phyloP scores from a whole-genome alignment of 495 filamentous ascomycete genomes.

The Penicillium flavigenum region DNA sequence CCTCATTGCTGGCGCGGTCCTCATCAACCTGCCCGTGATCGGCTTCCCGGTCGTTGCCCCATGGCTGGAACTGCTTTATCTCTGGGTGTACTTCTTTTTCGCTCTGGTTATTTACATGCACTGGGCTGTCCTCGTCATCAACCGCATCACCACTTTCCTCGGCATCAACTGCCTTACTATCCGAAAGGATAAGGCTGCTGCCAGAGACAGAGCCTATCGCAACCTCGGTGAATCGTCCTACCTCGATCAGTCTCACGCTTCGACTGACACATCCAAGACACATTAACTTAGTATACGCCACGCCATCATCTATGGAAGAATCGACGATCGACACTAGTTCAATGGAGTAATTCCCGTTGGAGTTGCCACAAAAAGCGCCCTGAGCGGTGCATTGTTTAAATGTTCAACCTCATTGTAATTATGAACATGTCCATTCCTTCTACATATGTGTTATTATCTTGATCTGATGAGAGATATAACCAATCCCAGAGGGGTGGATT shows the following conservation, averaged over 20 bases:
- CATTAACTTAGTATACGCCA: conserved; percentile 19
- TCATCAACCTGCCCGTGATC: conserved; percentile 78
- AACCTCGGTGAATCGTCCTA: conserved; percentile 31
- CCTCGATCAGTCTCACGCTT: conserved; percentile 2
- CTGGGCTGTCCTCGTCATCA: conserved; percentile 90
- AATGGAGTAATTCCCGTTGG: not conserved
- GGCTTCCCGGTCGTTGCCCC: conserved; percentile 65
- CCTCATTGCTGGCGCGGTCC: conserved; percentile 76
- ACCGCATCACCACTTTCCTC: conserved; percentile 85
- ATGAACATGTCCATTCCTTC: conserved; percentile 5
- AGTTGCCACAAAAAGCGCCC: conserved; percentile 1
- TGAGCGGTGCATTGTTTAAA: not conserved
- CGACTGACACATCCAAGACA: conserved; percentile 25
- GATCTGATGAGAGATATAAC: not conserved
- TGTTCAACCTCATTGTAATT: conserved; percentile 12
- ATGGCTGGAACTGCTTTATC: conserved; percentile 70
- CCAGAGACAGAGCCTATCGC: conserved; percentile 42
- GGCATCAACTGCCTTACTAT: conserved; percentile 95
- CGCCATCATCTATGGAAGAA: not conserved
- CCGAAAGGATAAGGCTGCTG: conserved; percentile 54
- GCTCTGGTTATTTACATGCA: conserved; percentile 80
- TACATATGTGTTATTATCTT: not conserved
- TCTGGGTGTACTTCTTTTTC: conserved; percentile 78
- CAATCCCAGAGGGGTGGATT: conserved; percentile 22
- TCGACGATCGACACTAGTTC: not conserved